A percentile compares a stretch with the other conserved stretches of the same genome.
Evolutionary conservation across 2,329 filamentous ascomycete species (phyloP).

Genomic region (Sclerotinia subarctica): DNA sequence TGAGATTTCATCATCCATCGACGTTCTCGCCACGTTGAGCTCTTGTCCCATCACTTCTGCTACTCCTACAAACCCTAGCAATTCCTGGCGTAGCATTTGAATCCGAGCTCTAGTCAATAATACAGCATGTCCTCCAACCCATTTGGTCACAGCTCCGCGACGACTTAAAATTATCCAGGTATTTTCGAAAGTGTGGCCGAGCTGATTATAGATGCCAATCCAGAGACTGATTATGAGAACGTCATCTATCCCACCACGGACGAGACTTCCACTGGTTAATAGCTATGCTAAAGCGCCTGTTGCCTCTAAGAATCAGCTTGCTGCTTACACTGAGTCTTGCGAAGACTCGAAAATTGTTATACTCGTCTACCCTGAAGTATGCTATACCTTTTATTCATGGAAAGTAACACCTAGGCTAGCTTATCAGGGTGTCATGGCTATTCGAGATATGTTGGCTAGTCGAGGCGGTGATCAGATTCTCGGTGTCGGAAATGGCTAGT

Average conservation of each 20-base stretch:
- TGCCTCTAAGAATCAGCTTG: not conserved
- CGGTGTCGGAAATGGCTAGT: not conserved
- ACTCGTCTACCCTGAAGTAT: not conserved
- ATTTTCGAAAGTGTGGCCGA: not conserved
- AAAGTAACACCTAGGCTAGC: not conserved
- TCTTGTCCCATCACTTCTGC: not conserved
- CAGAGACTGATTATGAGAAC: not conserved
- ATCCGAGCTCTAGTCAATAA: not conserved
- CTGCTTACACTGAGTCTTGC: not conserved
- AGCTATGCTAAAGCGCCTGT: not conserved
- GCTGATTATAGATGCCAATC: not conserved
- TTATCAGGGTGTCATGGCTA: not conserved
- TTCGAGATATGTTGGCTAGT: not conserved
- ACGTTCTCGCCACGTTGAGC: not conserved
- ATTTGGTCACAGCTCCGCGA: not conserved
- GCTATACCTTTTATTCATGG: not conserved
- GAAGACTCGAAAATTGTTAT: conserved; percentile 1
- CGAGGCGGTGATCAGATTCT: not conserved
- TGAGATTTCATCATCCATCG: not conserved
- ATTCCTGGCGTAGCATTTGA: not conserved
- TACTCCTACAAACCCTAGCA: not conserved
- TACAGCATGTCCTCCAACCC: not conserved
- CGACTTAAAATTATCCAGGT: not conserved
- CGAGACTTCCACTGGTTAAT: not conserved
- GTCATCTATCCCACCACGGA: conserved; percentile 1